Evolutionary conservation across 169 alveolate genomes (phyloP), one percentile per base, ranked within the genome.

Genomic region (Cryptosporidium tyzzeri): DNA sequence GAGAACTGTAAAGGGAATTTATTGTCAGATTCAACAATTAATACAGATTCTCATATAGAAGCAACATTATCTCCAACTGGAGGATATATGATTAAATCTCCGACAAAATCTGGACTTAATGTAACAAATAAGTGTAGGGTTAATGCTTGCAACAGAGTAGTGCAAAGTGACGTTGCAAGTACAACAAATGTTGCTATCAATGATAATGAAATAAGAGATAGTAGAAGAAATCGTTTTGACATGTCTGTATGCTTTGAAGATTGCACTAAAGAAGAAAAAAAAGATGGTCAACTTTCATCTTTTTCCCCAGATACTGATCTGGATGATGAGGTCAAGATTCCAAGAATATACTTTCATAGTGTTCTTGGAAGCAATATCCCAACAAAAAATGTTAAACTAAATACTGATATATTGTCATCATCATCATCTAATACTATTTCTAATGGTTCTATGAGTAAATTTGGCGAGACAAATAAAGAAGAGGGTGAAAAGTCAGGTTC

Each of bases 121-220:
- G 71, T 31, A 14, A 31, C 33, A 29, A 35, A 35, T 33, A 65
- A 35, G 50, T 33, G 53, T 37, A 35, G 50, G 51, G 14, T 29
- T n/a, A 35, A 29, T n/a, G 14, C 50, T 65, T 65, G 50, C 71
- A 31, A 44, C 50, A 65, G 71, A 65, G 48, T 65, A 29, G 50
- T 65, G 50, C 50, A 35, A 37, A n/a, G 71, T 65, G 71, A 65
- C 29, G 71, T 39, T 65, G 71, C 21, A 9, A 5, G 71, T 16
- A n/a, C 48, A 8, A 29, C 45, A 37, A 35, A 21, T 7, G 26
- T 6, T 26, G 35, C 1, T 14, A 9, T 9, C 51, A 16, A 29
- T n/a, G n/a, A 18, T 7, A 3, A 65, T 65, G 41, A 37, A 3
- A 29, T 12, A 39, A 55, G 14, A 10, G 21, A 37, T 10, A 23